Evolutionary conservation across 768 basidiomycete species (phyloP).

Genomic region (Trametopsis cervina): DNA sequence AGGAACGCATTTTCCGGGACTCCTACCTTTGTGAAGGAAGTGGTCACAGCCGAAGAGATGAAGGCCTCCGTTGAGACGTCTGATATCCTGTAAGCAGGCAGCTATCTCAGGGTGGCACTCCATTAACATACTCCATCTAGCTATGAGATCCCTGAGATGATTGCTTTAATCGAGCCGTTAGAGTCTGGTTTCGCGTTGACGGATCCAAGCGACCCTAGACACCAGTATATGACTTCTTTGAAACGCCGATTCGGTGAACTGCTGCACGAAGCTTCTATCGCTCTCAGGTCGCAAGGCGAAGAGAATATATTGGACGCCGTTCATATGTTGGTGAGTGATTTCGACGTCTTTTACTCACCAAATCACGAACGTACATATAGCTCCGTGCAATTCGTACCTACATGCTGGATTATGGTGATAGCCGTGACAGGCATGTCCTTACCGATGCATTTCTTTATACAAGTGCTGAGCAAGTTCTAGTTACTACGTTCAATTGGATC

Average conservation of each 20-base stretch:
- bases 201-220: constrained; percentile 57
- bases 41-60: constrained; percentile 43
- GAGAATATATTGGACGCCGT: constrained; percentile 81
- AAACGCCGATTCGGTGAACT: constrained; percentile 60
- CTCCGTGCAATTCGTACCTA: constrained; percentile 64
- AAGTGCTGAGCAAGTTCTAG: constrained; percentile 23
- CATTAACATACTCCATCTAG: constrained; percentile 28
- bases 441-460: not conserved
- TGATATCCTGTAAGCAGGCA: constrained; percentile 56
- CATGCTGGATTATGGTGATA: constrained; percentile 71
- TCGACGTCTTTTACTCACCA: not conserved
- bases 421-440: constrained; percentile 39
- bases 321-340: constrained; percentile 49
- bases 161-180: constrained; percentile 54
- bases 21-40: constrained; percentile 55
- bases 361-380: constrained; percentile 25
- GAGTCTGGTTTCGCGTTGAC: constrained; percentile 62
- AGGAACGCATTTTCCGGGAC: constrained; percentile 72
- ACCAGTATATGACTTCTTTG: constrained; percentile 50
- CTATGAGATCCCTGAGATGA: constrained; percentile 73
- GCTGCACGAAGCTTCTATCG: constrained; percentile 63
- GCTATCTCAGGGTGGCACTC: not conserved
- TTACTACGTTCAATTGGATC: constrained; percentile 50
- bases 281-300: constrained; percentile 65
- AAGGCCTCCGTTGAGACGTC: constrained; percentile 38